Evolutionary conservation across 176 grass and related monocot genomes (phyloP).

Genomic region (Eragrostis nindensis): DNA sequence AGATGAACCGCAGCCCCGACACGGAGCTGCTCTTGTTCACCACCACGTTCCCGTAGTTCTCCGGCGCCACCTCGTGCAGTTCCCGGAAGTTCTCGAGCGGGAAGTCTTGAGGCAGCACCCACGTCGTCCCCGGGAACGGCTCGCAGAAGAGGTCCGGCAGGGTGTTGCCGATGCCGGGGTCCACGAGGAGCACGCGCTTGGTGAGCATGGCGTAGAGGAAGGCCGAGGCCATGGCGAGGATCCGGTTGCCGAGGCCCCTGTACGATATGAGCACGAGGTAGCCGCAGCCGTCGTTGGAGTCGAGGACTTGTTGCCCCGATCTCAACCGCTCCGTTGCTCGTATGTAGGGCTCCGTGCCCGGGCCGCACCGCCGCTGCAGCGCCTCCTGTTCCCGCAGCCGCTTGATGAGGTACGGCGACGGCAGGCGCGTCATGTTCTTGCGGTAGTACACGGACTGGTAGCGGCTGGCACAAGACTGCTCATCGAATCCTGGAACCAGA

Average conservation of each 20-base stretch:
- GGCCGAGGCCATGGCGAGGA: slow-evolving; percentile 58
- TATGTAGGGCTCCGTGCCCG: slow-evolving; percentile 51
- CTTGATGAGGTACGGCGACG: too few relatives aligned
- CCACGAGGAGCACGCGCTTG: slow-evolving; percentile 61
- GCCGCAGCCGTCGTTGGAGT: slow-evolving; percentile 36
- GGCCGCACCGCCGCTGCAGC: slow-evolving; percentile 55
- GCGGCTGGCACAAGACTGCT: too few relatives aligned
- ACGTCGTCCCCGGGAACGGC: slow-evolving; percentile 58
- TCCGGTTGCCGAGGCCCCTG: slow-evolving; percentile 65
- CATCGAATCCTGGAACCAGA: too few relatives aligned
- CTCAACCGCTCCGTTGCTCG: slow-evolving; percentile 36
- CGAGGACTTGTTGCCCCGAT: slow-evolving; percentile 22
- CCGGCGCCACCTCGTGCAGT: slow-evolving; percentile 16
- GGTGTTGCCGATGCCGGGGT: slow-evolving; percentile 8
- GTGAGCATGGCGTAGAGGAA: slow-evolving; percentile 77
- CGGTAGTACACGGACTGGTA: too few relatives aligned
- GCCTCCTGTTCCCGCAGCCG: too few relatives aligned
- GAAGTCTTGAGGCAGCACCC: slow-evolving; percentile 56
- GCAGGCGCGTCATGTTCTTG: too few relatives aligned
- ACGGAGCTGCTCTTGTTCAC: slow-evolving; percentile 4
- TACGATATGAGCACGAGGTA: slow-evolving; percentile 57
- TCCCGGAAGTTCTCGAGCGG: slow-evolving; percentile 43
- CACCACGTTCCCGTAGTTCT: slow-evolving; percentile 55
- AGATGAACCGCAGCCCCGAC: slow-evolving; percentile 36
- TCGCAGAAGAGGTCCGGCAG: slow-evolving; percentile 58